phyloP scores from a whole-genome alignment of 805 yeast species.

The Wickerhamiella cacticola region DNA sequence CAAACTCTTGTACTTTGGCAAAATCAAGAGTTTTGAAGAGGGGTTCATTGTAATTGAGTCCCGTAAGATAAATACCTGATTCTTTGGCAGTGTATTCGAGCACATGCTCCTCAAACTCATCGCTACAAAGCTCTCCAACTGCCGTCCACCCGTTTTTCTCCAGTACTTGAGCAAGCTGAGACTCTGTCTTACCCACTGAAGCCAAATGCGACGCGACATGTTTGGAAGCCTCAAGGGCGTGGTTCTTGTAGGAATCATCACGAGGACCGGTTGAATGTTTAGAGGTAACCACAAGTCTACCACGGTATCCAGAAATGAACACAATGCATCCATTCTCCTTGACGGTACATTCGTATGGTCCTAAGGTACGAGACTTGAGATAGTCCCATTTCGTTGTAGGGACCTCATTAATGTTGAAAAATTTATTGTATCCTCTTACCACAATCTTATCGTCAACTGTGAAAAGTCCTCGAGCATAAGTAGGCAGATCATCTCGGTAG shows the following conservation, averaged over 20 bases:
- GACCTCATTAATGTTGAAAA: slow-evolving; percentile 70
- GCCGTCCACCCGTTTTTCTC: slow-evolving; percentile 54
- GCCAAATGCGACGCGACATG: slow-evolving; percentile 46
- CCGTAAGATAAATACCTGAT: slow-evolving; percentile 84
- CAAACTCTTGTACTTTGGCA: slow-evolving; percentile 48
- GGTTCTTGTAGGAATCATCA: slow-evolving; percentile 33
- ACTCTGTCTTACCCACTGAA: slow-evolving; percentile 30
- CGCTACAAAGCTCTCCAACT: slow-evolving; percentile 88
- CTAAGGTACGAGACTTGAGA: slow-evolving; percentile 40
- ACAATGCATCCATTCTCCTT: slow-evolving; percentile 94
- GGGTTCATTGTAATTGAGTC: slow-evolving; percentile 59
- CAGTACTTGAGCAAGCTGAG: slow-evolving; percentile 46
- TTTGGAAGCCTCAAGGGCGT: slow-evolving; percentile 59
- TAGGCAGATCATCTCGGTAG: slow-evolving; percentile 46
- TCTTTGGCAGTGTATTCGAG: slow-evolving; percentile 51
- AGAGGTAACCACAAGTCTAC: slow-evolving; percentile 73
- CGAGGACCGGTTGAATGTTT: slow-evolving; percentile 76
- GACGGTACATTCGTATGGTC: slow-evolving; percentile 70
- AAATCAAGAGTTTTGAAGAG: slow-evolving; percentile 55
- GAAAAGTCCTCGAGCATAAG: slow-evolving; percentile 76
- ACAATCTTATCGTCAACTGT: slow-evolving; percentile 41
- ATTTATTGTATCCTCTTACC: slow-evolving; percentile 87
- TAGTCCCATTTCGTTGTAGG: slow-evolving; percentile 38
- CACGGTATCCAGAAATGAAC: slow-evolving; percentile 66
- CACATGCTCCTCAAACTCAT: slow-evolving; percentile 85